These are phyloP conservation scores for Arachis stenosperma DNA, from an alignment of 306 rosid genomes.

Conservation along the genomic window DNA sequence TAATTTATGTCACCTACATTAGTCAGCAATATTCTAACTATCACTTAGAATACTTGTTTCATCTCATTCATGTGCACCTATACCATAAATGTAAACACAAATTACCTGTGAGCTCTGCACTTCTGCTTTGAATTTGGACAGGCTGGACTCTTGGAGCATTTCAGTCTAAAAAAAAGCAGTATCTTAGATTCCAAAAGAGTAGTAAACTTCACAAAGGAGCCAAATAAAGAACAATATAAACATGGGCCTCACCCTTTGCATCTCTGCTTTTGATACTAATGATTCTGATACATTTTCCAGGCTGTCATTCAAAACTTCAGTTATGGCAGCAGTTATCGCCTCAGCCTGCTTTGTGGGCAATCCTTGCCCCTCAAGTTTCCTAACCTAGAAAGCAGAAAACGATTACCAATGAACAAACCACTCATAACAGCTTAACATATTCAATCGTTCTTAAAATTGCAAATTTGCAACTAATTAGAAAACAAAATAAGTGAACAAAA, in stretches of 20 bases:
- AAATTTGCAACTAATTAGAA: background rate
- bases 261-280: constrained; percentile 80
- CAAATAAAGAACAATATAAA: background rate
- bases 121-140: constrained; percentile 76
- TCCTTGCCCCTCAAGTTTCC: constrained; percentile 84
- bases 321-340: constrained; percentile 90
- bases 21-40: background rate
- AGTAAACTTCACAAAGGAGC: background rate
- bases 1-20: background rate
- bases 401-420: constrained; percentile 4
- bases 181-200: background rate
- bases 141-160: constrained; percentile 68
- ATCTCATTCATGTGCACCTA: background rate
- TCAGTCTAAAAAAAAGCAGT: constrained; percentile 46
- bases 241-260: constrained; percentile 67
- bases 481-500: background rate
- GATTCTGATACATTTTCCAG: constrained; percentile 81
- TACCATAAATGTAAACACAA: background rate
- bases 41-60: background rate
- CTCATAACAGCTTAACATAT: background rate
- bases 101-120: constrained; percentile 81
- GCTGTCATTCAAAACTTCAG: constrained; percentile 84
- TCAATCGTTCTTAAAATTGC: background rate
- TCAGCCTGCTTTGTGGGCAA: constrained; percentile 87
- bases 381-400: constrained; percentile 56